A percentile compares a stretch with the other conserved stretches of the same genome.
Conservation (phyloP, 2,329 filamentous ascomycete species). For the Penicillium sp. region DNA sequence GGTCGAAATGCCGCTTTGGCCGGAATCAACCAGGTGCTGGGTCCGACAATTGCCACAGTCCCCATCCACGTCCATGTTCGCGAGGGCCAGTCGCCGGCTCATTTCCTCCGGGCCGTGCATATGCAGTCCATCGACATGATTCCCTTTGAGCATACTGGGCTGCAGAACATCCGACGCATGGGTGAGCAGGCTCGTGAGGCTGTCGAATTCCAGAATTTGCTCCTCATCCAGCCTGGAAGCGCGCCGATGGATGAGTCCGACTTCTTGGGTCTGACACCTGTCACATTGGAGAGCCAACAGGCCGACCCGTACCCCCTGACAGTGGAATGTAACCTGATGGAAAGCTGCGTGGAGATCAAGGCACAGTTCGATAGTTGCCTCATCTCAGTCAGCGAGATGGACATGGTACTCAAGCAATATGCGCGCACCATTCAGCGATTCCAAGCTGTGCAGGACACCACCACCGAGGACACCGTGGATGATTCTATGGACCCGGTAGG, state of each 20-base stretch:
- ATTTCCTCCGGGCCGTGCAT: background rate
- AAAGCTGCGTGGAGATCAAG: background rate
- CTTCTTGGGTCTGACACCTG: background rate
- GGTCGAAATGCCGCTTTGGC: constrained; percentile 36
- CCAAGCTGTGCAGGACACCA: background rate
- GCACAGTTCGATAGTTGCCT: background rate
- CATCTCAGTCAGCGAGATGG: background rate
- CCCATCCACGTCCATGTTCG: constrained; percentile 15
- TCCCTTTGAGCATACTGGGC: constrained; percentile 2
- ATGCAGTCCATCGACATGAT: background rate
- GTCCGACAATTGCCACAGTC: constrained; percentile 39
- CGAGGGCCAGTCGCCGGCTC: background rate
- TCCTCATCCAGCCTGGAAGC: constrained; percentile 1
- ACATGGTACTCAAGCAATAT: background rate
- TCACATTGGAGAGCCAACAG: background rate
- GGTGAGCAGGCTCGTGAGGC: constrained; percentile 1
- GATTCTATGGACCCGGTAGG: background rate
- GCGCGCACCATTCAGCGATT: constrained; percentile 1
- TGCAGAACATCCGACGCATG: background rate
- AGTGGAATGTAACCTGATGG: background rate
- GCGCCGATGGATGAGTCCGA: background rate
- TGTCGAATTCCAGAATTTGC: background rate
- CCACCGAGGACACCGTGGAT: background rate
- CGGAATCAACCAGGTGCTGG: constrained; percentile 38
- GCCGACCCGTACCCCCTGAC: constrained; percentile 1